Evolutionary conservation across 306 rosid species (phyloP), one percentile per base, ranked within the genome.

Genomic region (Citrullus colocynthis): DNA sequence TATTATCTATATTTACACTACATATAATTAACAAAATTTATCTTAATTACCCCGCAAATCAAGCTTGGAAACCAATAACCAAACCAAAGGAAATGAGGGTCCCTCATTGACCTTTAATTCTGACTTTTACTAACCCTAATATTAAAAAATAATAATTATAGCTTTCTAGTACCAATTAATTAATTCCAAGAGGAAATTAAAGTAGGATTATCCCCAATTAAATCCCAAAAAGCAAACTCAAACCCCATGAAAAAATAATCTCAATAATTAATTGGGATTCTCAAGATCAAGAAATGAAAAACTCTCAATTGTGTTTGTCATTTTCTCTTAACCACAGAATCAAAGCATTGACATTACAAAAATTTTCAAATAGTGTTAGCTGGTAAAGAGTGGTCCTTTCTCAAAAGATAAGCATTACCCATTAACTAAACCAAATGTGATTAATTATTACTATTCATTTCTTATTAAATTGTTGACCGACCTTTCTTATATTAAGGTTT

Each of bases 111-210:
- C 74, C 17, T 66, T 66, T 41, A 66, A 37, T n/a, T 18, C 4
- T 66, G 74, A 66, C 74, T 66, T 66, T 66, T 66, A 66, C 52
- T 41, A 39, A 41, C 52, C 74, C 74, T 34, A 41, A 66, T 66
- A 32, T 39, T 66, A 6, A 5, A 15, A 15, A 5, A 52, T 24
- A 24, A 24, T 0, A 24, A 24, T 24, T 0, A 24, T 18, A 39
- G 16, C 11, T 65, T 9, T 69, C 2, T 39, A 62, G 2, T 66
- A 18, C 73, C 1, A 62, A 54, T 65, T 37, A 65, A 65, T 37
- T 37, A 65, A 65, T 65, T 9, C 49, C 49, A 21, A 70, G n/a
- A 21, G 20, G 75, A 69, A 70, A 44, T 12, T 70, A 70, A 66
- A 70, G 37, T 44, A 70, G 2, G 2, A 70, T 70, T 70, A 44